These are phyloP conservation scores for Hsuehochloa calcarea DNA, from an alignment of 176 grass and related monocot species.

Conservation along the genomic window DNA sequence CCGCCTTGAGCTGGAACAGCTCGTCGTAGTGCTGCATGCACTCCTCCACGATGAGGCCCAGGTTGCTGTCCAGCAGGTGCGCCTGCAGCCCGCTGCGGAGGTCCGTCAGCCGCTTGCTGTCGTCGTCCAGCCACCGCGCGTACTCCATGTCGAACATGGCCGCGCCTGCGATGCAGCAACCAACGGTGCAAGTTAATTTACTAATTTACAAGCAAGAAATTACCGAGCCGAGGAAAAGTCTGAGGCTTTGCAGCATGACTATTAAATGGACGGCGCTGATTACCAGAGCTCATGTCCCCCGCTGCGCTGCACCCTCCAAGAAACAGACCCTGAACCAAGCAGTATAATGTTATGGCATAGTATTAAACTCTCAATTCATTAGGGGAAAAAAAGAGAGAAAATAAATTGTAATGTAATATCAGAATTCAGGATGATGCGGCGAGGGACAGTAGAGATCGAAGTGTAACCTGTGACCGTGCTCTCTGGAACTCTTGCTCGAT, in stretches of 20 bases:
- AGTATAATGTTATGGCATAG: constrained; percentile 1
- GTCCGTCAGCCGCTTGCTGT: constrained; percentile 57
- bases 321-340: constrained; percentile 67
- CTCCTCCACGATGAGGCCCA: constrained; percentile 66
- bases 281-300: constrained; percentile 80
- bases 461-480: constrained; percentile 80
- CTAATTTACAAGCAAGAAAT: background rate
- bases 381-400: background rate
- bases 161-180: constrained; percentile 45
- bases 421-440: background rate
- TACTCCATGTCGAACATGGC: constrained; percentile 96
- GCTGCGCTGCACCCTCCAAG: constrained; percentile 69
- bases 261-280: constrained; percentile 26
- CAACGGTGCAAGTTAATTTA: background rate
- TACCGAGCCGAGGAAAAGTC: background rate
- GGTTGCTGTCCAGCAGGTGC: constrained; percentile 64
- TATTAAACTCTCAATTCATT: background rate
- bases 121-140: constrained; percentile 80
- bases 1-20: constrained; percentile 80
- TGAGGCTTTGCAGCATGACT: background rate
- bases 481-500: constrained; percentile 85
- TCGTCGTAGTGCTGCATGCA: constrained; percentile 87
- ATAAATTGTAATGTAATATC: background rate
- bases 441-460: background rate
- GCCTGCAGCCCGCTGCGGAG: constrained; percentile 72